These are phyloP conservation scores for Cyphellophora attinorum DNA, from an alignment of 2,329 filamentous ascomycete species.

Conservation along the genomic window DNA sequence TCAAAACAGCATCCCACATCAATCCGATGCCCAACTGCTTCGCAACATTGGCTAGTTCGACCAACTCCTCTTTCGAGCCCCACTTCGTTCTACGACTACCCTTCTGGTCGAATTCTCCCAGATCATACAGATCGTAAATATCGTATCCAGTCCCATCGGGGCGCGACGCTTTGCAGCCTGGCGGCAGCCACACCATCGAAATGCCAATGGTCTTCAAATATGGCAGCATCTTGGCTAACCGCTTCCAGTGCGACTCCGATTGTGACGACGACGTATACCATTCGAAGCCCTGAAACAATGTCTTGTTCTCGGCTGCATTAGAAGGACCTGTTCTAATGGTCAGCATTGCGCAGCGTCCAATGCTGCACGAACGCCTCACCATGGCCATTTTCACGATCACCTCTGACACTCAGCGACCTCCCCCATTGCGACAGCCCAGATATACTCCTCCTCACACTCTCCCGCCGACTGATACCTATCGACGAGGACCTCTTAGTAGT, in stretches of 20 bases:
- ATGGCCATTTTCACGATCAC: background rate
- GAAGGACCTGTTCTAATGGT: no score
- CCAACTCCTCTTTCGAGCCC: conserved; percentile 54
- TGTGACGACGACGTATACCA: conserved; percentile 52
- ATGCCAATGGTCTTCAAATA: conserved; percentile 51
- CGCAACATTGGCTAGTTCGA: conserved; percentile 42
- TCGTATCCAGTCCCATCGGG: conserved; percentile 56
- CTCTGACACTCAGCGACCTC: background rate
- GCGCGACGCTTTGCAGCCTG: conserved; percentile 57
- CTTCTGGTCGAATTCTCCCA: conserved; percentile 66
- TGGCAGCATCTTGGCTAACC: conserved; percentile 44
- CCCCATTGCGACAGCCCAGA: conserved; percentile 1
- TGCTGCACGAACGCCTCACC: no score
- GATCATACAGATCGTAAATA: conserved; percentile 60
- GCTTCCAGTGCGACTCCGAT: conserved; percentile 50
- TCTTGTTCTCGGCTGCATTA: conserved; percentile 33
- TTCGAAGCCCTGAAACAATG: conserved; percentile 63
- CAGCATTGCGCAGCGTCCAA: no score
- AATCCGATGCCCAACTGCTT: conserved; percentile 45
- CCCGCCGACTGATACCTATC: background rate
- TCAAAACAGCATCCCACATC: conserved; percentile 62
- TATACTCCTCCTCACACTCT: conserved; percentile 1
- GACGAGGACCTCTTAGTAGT: background rate
- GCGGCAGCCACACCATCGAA: conserved; percentile 58
- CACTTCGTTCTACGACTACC: conserved; percentile 55